Evolutionary conservation across 2,329 filamentous ascomycete genomes (phyloP).

Genomic region (Colletotrichum filicis): DNA sequence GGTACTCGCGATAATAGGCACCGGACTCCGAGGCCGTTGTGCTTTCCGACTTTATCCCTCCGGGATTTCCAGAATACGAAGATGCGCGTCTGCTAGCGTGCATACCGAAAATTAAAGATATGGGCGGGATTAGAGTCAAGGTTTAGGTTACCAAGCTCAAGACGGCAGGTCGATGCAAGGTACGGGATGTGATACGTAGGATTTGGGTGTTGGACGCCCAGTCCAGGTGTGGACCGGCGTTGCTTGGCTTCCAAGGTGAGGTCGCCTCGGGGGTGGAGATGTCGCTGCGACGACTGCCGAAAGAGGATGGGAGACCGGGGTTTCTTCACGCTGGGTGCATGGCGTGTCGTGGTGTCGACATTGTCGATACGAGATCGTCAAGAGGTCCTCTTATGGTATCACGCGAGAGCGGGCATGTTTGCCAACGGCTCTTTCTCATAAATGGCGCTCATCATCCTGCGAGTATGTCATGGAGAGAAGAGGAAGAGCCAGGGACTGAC

Average conservation of each 20-base stretch:
- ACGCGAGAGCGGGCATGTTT: background rate
- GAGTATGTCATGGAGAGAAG: background rate
- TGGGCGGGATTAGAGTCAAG: background rate
- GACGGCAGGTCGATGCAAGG: conserved; percentile 28
- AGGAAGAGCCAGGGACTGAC: background rate
- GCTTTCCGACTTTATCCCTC: background rate
- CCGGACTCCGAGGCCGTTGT: background rate
- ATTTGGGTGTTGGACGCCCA: background rate
- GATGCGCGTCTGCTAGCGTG: conserved; percentile 5
- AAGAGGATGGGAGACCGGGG: conserved; percentile 21
- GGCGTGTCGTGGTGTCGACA: background rate
- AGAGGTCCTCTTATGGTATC: conserved; percentile 4
- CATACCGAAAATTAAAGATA: background rate
- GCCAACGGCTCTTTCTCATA: background rate
- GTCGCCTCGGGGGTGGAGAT: conserved; percentile 27
- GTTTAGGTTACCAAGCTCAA: conserved; percentile 17
- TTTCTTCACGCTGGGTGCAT: background rate
- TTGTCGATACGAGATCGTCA: conserved; percentile 28
- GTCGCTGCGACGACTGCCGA: conserved; percentile 9
- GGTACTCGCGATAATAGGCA: background rate
- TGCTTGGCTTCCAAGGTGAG: conserved; percentile 20
- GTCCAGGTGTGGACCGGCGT: background rate
- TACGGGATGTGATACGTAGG: background rate
- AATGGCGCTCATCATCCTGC: background rate
- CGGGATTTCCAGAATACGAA: conserved; percentile 18